Percentiles rank a stretch among this genome's conserved stretches.
Evolutionary conservation across 1,139 yeast species (phyloP).

Genomic region (Geotrichum australiense): DNA sequence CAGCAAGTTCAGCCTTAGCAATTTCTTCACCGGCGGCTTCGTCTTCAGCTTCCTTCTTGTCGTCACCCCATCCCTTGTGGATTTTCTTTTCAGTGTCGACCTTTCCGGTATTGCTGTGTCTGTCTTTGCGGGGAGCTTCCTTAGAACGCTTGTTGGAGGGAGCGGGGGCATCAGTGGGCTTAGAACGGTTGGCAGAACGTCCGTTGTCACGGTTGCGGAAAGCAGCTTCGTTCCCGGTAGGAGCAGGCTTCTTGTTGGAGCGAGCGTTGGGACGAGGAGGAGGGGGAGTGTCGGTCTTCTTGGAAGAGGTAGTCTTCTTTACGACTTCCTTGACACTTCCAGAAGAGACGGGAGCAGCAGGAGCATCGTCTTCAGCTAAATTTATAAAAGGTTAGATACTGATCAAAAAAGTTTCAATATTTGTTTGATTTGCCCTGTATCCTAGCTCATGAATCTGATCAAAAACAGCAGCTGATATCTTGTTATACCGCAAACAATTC

Average conservation of each 20-base stretch:
- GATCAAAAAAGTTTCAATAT: too few relatives aligned
- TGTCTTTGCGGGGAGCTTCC: constrained; percentile 61
- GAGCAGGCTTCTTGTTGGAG: constrained; percentile 42
- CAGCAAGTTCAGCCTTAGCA: constrained; percentile 46
- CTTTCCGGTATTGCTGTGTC: constrained; percentile 79
- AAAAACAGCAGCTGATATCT: too few relatives aligned
- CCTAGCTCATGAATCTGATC: too few relatives aligned
- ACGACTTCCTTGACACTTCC: constrained; percentile 66
- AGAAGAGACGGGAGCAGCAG: constrained; percentile 32
- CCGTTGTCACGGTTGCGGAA: constrained; percentile 63
- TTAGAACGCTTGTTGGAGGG: constrained; percentile 38
- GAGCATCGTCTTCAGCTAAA: constrained; percentile 56
- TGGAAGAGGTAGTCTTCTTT: constrained; percentile 76
- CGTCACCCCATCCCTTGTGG: constrained; percentile 81
- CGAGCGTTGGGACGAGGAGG: constrained; percentile 47
- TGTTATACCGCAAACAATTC: too few relatives aligned
- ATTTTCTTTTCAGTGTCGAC: constrained; percentile 79
- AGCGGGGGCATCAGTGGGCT: constrained; percentile 52
- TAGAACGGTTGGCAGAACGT: constrained; percentile 56
- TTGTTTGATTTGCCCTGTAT: too few relatives aligned
- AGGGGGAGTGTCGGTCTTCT: constrained; percentile 83
- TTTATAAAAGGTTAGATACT: neutral
- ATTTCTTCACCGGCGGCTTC: constrained; percentile 59
- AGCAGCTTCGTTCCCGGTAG: constrained; percentile 85
- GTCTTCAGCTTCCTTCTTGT: constrained; percentile 49